Base-by-base conservation (phyloP, 2,329 filamentous ascomycete species). In the Phaeosphaeria sp. region DNA sequence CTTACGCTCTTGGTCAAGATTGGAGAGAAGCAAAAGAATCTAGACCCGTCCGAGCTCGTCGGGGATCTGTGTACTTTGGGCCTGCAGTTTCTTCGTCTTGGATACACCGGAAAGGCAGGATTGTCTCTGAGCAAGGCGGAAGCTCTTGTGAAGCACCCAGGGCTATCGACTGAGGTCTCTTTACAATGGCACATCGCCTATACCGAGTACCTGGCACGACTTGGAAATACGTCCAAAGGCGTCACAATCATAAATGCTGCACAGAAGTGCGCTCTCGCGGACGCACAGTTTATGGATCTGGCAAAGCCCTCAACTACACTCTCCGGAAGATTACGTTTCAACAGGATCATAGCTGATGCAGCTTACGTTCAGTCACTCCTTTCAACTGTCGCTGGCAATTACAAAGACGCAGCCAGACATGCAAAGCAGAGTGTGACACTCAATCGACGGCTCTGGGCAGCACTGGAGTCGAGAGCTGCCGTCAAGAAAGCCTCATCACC, bases 131-230 rank as follows among this genome's bases (percentile, higher is more conserved):
- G 83, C 1, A 83, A 84, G 53, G 87, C 87, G 2, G 83, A 88
- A 60, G 75, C 79, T 20, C 82, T 84, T 50, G 63, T 83, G 6
- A 68, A 72, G 11, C 74, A 73, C 8, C 74, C 76, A 42, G 72
- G 74, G 1, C 64, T 81, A 1, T 80, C 82, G 2, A 75, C 77
- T 9, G 76, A 83, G 49, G 79, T 82, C 15, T 77, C 74, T 25
- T 65, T 89, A 15, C 80, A 82, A 33, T 90, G 90, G 73, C 85
- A 93, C 63, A 78, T 97, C 6, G 86, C 88, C 0, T 87, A 89
- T 59, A 88, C 91, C 0, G 91, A 96, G 73, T 92, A 93, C 73
- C 82, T 89, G 25, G 80, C 93, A 18, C 85, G 86, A 1, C 84
- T 89, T 13, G 90, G 89, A 9, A 87, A 88, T 49, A 78, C 86